Evolutionary conservation across 2,329 filamentous ascomycete species (phyloP), one percentile per base, ranked within the genome.

Genomic region (Didymella lethalis): DNA sequence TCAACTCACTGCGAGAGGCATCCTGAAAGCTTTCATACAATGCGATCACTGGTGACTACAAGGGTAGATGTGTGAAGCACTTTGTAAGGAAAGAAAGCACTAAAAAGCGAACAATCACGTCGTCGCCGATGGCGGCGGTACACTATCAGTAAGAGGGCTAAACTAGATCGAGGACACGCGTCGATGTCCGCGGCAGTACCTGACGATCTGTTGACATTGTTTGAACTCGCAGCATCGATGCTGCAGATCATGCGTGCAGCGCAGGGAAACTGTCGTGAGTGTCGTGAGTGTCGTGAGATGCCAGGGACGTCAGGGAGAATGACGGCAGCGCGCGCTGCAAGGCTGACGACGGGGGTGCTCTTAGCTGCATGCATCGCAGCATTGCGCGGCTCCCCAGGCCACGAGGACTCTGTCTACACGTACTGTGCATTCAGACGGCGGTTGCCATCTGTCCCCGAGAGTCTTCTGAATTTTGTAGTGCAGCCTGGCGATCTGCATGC

Each of bases 1-100:
- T 20, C 1, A 12, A 63, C 57, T 56, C 66, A 76, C 74, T 63
- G 73, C 73, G 47, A 75, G 52, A 66, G 72, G 68, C 74, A 76
- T 75, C 49, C 62, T 75, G 63, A 67, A 11, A 4, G 59, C 36
- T 59, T 43, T 66, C 61, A 66, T 72, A 12, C 18, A 36, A 26
- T n/a, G 6, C 2, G 2, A 18, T 6, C 10, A 16, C 26, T 23
- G 25, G 25, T 7, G 3, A 1, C 25, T 57, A 31, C 14, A n/a
- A 43, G 7, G 20, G 3, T 14, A 2, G 6, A 29, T 2, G 7
- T 43, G 23, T 29, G 7, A 20, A 56, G 16, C 25, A 36, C 12
- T 20, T 45, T n/a, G 26, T 50, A 14, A 6, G 12, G n/a, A 23
- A 32, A 29, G 34, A 23, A 29, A 43, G n/a, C 18, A 20, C 36